These are phyloP conservation scores for Stephania cephalantha DNA, from an alignment of 164 flowering plant genomes.

Conservation along the genomic window DNA sequence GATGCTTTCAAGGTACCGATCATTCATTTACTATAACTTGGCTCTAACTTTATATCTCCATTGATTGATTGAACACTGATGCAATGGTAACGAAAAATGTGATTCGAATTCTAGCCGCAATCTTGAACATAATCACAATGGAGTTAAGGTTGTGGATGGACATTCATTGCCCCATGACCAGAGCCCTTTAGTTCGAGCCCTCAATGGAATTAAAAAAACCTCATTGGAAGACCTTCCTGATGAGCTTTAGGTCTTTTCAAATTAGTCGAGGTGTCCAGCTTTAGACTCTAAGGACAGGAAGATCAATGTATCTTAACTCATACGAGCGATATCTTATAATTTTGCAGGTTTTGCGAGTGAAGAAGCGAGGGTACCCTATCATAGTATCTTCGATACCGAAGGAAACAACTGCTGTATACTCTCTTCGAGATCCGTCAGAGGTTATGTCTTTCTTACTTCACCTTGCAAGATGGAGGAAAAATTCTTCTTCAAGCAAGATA, in stretches of 20 bases:
- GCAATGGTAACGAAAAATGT: not conserved
- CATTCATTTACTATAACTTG: not conserved
- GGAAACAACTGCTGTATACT: conserved; percentile 50
- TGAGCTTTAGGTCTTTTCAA: too few relatives aligned
- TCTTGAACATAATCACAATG: too few relatives aligned
- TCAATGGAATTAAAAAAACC: too few relatives aligned
- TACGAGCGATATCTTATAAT: not conserved
- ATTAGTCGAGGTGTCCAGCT: too few relatives aligned
- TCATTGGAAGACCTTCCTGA: too few relatives aligned
- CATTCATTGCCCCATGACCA: too few relatives aligned
- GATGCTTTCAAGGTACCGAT: conserved; percentile 59
- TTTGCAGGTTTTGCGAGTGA: conserved; percentile 33
- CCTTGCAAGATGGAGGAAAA: conserved; percentile 35
- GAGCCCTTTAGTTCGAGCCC: too few relatives aligned
- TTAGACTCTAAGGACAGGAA: too few relatives aligned
- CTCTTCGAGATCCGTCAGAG: conserved; percentile 49
- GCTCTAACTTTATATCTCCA: not conserved
- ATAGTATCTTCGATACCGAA: conserved; percentile 49
- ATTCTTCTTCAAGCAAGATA: conserved; percentile 6
- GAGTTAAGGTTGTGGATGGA: too few relatives aligned
- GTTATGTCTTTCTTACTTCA: conserved; percentile 38
- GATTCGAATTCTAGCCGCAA: too few relatives aligned
- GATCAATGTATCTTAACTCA: not conserved
- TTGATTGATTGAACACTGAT: not conserved
- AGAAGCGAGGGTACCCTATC: conserved; percentile 41